Evolutionary conservation across 1,284 basidiomycete species (phyloP).

Genomic region (Wallemia hederae): DNA sequence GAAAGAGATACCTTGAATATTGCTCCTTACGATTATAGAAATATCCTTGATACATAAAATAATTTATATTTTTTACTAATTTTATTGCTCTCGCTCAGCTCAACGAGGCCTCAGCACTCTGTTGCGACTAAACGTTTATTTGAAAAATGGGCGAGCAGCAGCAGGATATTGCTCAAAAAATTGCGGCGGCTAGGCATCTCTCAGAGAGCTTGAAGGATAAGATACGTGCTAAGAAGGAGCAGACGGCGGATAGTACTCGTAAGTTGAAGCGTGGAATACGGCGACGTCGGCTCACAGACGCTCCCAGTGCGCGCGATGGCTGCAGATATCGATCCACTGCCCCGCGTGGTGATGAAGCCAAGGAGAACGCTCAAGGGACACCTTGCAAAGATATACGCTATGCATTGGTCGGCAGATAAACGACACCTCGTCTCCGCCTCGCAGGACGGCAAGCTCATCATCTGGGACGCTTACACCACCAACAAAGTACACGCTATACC

Average conservation of each 20-base stretch:
- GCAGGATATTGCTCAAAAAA: constrained; percentile 60
- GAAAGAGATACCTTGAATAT: background rate
- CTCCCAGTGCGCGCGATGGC: constrained; percentile 69
- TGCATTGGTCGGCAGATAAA: constrained; percentile 95
- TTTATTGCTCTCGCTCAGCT: background rate
- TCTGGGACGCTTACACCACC: constrained; percentile 98
- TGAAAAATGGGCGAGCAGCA: background rate
- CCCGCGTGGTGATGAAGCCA: constrained; percentile 81
- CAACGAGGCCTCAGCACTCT: background rate
- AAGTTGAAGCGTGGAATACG: constrained; percentile 18
- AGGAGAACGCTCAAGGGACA: constrained; percentile 84
- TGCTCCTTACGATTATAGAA: background rate
- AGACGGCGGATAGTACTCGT: constrained; percentile 86
- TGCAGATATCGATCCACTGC: constrained; percentile 73
- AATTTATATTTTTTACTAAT: background rate
- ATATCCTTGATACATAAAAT: background rate
- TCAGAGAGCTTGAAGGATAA: constrained; percentile 91
- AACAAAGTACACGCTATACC: constrained; percentile 99
- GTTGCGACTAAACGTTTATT: background rate
- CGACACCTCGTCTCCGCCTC: constrained; percentile 93
- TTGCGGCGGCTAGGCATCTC: constrained; percentile 82
- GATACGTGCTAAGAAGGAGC: constrained; percentile 77
- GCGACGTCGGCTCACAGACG: background rate
- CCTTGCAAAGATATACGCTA: constrained; percentile 95
- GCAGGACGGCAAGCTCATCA: constrained; percentile 95